Base-by-base conservation (phyloP, 768 basidiomycete species). In the Sporobolomyces pararoseus region DNA sequence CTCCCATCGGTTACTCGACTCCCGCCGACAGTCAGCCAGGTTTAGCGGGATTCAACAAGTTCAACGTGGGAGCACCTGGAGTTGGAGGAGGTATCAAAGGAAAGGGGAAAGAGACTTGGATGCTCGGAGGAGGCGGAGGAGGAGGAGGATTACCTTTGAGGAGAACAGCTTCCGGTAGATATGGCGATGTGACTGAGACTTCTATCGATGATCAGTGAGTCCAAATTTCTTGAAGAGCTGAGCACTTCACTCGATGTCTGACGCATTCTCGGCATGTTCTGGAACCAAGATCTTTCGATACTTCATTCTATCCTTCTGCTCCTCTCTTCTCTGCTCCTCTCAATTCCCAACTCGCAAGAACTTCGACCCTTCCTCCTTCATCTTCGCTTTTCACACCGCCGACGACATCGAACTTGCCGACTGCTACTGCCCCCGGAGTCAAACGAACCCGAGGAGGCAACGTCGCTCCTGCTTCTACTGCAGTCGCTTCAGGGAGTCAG, bases 331-430 rank as follows among this genome's bases (percentile, higher is more conserved):
- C 58, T 46, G 63, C 63, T 1, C 62, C 70, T 0, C 14, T 44
- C 7, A 32, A n/a, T 7, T 1, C 54, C 5, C 32, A 60, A 23
- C 32, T 7, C 50, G 13, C 61, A 27, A 39, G 37, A 17, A 17
- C 32, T 21, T 46, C 37, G 2, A 32, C 27, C 3, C 37, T 42
- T 42, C 27, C 42, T 0, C 37, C 49, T 16, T 63, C 65, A 23
- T n/a, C 60, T 23, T 68, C 66, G 7, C 67, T 73, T 49, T 68
- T 73, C 67, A 73, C 71, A 0, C 71, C 67, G 1, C 71, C 71
- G 1, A 35, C 59, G 31, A 25, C 46, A 3, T 7, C 32, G 4
- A 29, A 44, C 31, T 23, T 52, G 32, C 65, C 71, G 0, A 50
- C 67, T 7, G 54, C 66, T 13, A 58, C 68, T 12, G 72, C 72